Evolutionary conservation across 2,329 filamentous ascomycete genomes (phyloP).

Genomic region (Fusarium musae): DNA sequence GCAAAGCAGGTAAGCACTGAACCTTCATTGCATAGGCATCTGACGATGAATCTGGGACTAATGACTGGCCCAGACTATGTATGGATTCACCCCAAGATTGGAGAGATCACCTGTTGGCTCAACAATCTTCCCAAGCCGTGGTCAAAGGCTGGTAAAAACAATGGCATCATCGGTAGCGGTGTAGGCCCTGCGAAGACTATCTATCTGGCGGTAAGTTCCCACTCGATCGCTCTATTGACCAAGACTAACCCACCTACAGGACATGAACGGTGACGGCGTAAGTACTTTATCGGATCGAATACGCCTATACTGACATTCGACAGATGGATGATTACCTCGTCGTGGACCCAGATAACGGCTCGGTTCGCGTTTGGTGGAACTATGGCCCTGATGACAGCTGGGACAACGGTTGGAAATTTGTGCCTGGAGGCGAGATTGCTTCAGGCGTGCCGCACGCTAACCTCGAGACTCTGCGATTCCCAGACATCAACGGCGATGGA

Average conservation of each 20-base stretch:
- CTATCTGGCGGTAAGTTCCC: neutral
- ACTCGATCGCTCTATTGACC: accelerated
- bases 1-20: neutral
- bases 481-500: conserved; percentile 44
- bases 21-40: no score
- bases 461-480: conserved; percentile 35
- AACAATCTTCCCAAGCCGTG: conserved; percentile 3
- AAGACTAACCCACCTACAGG: neutral
- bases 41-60: no score
- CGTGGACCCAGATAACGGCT: neutral
- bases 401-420: conserved; percentile 14
- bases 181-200: neutral
- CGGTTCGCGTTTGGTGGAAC: conserved; percentile 11
- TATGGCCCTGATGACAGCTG: neutral
- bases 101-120: conserved; percentile 3
- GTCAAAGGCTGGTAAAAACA: conserved; percentile 2
- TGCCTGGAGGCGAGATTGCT: conserved; percentile 38
- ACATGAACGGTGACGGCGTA: conserved; percentile 10
- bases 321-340: conserved; percentile 6
- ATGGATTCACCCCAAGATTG: conserved; percentile 1
- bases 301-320: accelerated
- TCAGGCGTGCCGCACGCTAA: conserved; percentile 41
- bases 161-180: conserved; percentile 3
- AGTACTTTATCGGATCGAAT: neutral
- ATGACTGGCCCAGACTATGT: neutral